Conservation (phyloP, 768 basidiomycete species). For the Amanita polypyramis region DNA sequence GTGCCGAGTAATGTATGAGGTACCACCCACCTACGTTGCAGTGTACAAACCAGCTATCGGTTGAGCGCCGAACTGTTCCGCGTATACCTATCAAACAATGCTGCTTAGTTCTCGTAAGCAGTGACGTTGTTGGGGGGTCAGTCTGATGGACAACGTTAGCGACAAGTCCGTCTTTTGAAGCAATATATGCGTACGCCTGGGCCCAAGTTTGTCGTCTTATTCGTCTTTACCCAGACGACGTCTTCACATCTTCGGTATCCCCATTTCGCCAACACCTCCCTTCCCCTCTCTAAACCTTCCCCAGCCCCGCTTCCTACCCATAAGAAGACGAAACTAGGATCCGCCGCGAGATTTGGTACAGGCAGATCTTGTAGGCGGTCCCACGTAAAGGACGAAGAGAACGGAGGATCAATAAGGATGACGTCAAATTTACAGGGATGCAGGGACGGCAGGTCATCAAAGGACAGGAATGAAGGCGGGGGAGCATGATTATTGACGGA, state of each 20-base stretch:
- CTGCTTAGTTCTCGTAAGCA: constrained; percentile 86
- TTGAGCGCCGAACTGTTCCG: constrained; percentile 90
- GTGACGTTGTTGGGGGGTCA: constrained; percentile 75
- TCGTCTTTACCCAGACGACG: constrained; percentile 98
- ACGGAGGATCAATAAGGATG: constrained; percentile 86
- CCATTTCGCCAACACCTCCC: constrained; percentile 89
- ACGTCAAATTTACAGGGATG: constrained; percentile 77
- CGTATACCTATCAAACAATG: constrained; percentile 97
- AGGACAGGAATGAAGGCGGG: constrained; percentile 63
- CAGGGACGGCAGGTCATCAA: constrained; percentile 43
- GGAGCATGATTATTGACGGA: constrained; percentile 62
- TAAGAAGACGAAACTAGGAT: constrained; percentile 89
- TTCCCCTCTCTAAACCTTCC: constrained; percentile 83
- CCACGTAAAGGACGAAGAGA: constrained; percentile 81
- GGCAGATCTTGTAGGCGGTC: constrained; percentile 75
- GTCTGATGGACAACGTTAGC: constrained; percentile 34
- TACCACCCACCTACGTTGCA: constrained; percentile 83
- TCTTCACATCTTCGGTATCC: constrained; percentile 94
- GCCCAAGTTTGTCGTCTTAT: constrained; percentile 57
- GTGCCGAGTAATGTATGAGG: neutral
- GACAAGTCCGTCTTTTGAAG: constrained; percentile 1
- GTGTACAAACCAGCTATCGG: constrained; percentile 95
- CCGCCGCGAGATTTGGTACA: constrained; percentile 72
- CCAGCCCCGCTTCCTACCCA: constrained; percentile 93
- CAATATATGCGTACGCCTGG: constrained; percentile 49